Conservation (phyloP, 129 eudicot genomes). For the Escallonia herrerae region DNA sequence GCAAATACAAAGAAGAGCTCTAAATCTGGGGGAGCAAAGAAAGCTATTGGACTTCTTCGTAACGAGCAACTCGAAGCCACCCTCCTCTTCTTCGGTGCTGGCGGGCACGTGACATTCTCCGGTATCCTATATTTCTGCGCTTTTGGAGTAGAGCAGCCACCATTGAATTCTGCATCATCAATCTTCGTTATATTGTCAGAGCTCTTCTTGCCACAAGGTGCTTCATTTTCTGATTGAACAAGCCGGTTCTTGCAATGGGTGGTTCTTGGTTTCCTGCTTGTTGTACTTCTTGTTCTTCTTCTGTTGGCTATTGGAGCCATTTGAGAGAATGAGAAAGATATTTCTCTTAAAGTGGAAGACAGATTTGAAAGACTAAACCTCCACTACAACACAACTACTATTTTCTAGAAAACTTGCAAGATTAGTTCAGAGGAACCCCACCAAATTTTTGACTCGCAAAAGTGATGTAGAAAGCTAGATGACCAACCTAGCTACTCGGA, state of each 20-base stretch:
- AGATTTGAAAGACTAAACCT: not conserved
- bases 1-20: slow-evolving; percentile 71
- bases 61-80: slow-evolving; percentile 22
- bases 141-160: slow-evolving; percentile 74
- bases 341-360: not conserved
- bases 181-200: slow-evolving; percentile 8
- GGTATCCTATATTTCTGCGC: slow-evolving; percentile 64
- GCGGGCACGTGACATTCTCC: slow-evolving; percentile 67
- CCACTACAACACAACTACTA: too few relatives aligned
- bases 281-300: slow-evolving; percentile 26
- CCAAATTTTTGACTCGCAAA: too few relatives aligned
- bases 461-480: too few relatives aligned
- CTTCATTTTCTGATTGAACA: slow-evolving; percentile 8
- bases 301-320: slow-evolving; percentile 54
- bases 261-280: slow-evolving; percentile 25
- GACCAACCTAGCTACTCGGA: too few relatives aligned
- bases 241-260: slow-evolving; percentile 15
- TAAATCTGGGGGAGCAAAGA: slow-evolving; percentile 64
- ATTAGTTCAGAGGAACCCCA: too few relatives aligned
- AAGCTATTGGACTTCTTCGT: slow-evolving; percentile 46
- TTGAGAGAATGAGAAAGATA: not conserved
- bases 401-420: too few relatives aligned
- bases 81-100: slow-evolving; percentile 73
- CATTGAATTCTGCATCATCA: not conserved
- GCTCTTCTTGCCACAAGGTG: slow-evolving; percentile 7